Conservation (phyloP, 1,139 yeast genomes). For the Kodamaea ohmeri region DNA sequence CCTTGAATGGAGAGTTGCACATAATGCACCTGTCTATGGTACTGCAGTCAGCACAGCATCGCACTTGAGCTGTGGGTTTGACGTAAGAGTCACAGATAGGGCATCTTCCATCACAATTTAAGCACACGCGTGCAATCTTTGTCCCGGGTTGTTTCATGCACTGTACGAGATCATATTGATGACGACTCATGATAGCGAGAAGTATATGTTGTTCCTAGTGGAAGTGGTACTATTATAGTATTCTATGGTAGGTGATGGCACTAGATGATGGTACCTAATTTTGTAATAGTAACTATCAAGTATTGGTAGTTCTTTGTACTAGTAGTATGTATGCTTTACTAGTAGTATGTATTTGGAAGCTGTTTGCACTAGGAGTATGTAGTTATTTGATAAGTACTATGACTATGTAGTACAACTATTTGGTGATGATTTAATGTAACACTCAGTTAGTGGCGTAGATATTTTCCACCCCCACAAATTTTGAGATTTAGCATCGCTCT, state of each 20-base stretch:
- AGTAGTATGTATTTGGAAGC: too few species aligned
- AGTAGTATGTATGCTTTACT: too few species aligned
- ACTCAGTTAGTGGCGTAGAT: too few species aligned
- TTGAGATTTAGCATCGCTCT: too few species aligned
- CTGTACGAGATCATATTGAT: conserved; percentile 81
- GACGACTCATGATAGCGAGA: conserved; percentile 82
- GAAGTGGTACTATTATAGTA: background rate
- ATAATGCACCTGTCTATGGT: conserved; percentile 23
- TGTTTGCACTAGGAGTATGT: too few species aligned
- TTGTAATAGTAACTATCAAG: background rate
- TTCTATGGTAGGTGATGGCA: too few species aligned
- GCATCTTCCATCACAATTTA: conserved; percentile 87
- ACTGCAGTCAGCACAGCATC: conserved; percentile 84
- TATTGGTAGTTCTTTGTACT: background rate
- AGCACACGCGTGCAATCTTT: conserved; percentile 66
- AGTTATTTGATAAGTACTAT: too few species aligned
- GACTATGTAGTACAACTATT: too few species aligned
- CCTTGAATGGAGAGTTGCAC: conserved; percentile 23
- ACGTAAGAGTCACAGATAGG: conserved; percentile 89
- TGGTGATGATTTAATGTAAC: too few species aligned
- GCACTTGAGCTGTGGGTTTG: conserved; percentile 66
- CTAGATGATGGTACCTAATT: too few species aligned
- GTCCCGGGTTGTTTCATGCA: conserved; percentile 88
- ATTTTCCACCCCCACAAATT: too few species aligned
- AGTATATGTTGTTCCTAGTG: background rate